Base-by-base conservation (phyloP, 805 yeast genomes). In the Saccharomycopsis malanga region DNA sequence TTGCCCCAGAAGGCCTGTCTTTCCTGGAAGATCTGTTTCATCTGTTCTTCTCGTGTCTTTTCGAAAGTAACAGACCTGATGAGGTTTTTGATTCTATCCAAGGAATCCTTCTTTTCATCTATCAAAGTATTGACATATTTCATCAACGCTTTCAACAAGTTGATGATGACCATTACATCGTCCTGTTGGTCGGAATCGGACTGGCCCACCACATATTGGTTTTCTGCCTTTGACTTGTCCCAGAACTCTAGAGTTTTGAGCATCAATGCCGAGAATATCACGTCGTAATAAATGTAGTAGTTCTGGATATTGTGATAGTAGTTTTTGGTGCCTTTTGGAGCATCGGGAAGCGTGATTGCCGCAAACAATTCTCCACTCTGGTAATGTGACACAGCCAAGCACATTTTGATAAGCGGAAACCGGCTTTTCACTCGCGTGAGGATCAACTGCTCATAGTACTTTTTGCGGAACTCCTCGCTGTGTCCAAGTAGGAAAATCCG, bases 381-480 rank as follows among this genome's bases (percentile, higher is more conserved):
- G 23, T 61, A 55, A 20, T 58, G 49, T 1, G 72, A 63, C 1
- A 71, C 54, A 20, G 56, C 53, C 4, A 65, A 50, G 2, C 69
- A 59, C 39, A 72, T 66, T 46, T 62, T 58, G 9, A 62, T 68
- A 23, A 81, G 58, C 1, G 85, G 82, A 57, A 78, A 76, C 5
- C 72, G 66, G 25, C 66, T 62, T 45, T 69, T 70, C 46, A 73
- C 70, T 41, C 79, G 75, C 69, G 45, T 34, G 14, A 83, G 79
- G 63, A 83, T 67, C 41, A 79, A 64, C 54, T 81, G 86, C 58
- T 83, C 87, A 45, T 74, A 76, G 57, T 72, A 79, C 25, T 70
- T 63, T 61, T 81, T 81, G 52, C 74, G 78, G 63, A 82, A 82
- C 0, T 80, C 65, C 58, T 76, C 69, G 57, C 78, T 77, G 15